Evolutionary conservation across 2,329 filamentous ascomycete genomes (phyloP).

Genomic region (Orbilia brochopaga): DNA sequence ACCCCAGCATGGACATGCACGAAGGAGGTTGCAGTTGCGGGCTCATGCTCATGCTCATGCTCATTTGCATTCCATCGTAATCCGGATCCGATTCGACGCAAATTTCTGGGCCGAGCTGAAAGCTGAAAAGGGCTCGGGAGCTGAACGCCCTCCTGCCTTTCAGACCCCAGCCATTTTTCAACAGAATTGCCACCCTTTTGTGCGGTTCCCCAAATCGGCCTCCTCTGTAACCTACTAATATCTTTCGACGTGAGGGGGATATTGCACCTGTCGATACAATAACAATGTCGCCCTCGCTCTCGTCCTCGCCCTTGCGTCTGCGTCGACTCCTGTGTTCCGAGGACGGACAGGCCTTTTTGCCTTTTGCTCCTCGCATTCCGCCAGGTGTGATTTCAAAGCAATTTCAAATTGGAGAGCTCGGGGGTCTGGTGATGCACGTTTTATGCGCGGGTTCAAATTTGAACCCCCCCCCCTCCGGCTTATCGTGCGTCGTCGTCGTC

Average conservation of each 20-base stretch:
- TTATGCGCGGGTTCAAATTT: too few relatives aligned
- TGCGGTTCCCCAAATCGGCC: background rate
- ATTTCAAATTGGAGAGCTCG: too few relatives aligned
- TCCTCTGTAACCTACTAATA: slow-evolving; percentile 1
- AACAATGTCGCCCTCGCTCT: too few relatives aligned
- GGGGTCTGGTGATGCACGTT: too few relatives aligned
- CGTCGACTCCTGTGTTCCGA: too few relatives aligned
- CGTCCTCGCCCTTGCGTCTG: too few relatives aligned
- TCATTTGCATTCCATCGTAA: slow-evolving; percentile 3
- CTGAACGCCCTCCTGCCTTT: background rate
- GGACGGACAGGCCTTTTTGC: too few relatives aligned
- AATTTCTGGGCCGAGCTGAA: background rate
- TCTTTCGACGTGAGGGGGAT: background rate
- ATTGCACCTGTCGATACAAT: too few relatives aligned
- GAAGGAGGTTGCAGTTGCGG: slow-evolving; percentile 2
- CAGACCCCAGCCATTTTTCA: slow-evolving; percentile 1
- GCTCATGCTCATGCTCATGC: background rate
- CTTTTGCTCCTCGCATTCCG: too few relatives aligned
- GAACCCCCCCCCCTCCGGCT: too few relatives aligned
- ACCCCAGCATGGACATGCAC: slow-evolving; percentile 6
- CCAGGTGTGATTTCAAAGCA: too few relatives aligned
- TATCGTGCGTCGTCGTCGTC: background rate
- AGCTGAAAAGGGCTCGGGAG: background rate
- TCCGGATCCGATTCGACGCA: slow-evolving; percentile 6
- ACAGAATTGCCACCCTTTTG: slow-evolving; percentile 5